These are phyloP conservation scores for Dentipellis fragilis DNA, from an alignment of 768 basidiomycete genomes.

Conservation along the genomic window DNA sequence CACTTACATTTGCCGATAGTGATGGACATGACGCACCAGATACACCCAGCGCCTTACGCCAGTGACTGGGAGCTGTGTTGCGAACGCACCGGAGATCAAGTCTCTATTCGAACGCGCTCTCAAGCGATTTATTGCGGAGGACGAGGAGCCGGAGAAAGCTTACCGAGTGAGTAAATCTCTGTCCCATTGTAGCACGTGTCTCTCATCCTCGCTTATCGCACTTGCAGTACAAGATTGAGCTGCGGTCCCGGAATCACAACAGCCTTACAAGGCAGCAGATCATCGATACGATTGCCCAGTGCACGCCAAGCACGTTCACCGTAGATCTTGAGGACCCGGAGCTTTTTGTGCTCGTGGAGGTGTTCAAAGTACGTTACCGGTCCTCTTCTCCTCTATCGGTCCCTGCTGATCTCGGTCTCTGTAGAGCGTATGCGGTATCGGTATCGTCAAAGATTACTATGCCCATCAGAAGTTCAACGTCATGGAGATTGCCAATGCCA, in stretches of 20 bases:
- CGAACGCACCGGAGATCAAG: slow-evolving; percentile 62
- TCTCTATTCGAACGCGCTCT: slow-evolving; percentile 48
- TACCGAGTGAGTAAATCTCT: slow-evolving; percentile 33
- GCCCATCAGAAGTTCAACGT: slow-evolving; percentile 69
- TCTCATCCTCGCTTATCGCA: not conserved
- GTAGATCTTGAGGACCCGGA: slow-evolving; percentile 64
- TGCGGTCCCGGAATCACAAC: slow-evolving; percentile 69
- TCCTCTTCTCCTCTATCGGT: not conserved
- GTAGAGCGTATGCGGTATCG: slow-evolving; percentile 71
- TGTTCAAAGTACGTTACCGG: slow-evolving; percentile 61
- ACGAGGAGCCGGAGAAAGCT: slow-evolving; percentile 30
- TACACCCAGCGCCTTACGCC: slow-evolving; percentile 65
- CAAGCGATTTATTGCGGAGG: slow-evolving; percentile 37
- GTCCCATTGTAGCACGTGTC: not conserved
- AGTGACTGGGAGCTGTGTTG: slow-evolving; percentile 53
- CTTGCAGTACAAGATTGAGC: slow-evolving; percentile 70
- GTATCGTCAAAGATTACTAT: slow-evolving; percentile 67
- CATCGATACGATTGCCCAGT: slow-evolving; percentile 60
- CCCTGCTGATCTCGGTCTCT: not conserved
- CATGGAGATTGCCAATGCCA: slow-evolving; percentile 49
- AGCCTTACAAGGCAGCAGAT: slow-evolving; percentile 48
- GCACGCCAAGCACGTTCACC: slow-evolving; percentile 55
- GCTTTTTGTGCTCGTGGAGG: slow-evolving; percentile 67
- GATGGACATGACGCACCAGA: slow-evolving; percentile 25
- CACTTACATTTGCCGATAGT: not conserved